Base-by-base conservation (phyloP, 2,329 filamentous ascomycete genomes). In the Xylariaceae sp. region DNA sequence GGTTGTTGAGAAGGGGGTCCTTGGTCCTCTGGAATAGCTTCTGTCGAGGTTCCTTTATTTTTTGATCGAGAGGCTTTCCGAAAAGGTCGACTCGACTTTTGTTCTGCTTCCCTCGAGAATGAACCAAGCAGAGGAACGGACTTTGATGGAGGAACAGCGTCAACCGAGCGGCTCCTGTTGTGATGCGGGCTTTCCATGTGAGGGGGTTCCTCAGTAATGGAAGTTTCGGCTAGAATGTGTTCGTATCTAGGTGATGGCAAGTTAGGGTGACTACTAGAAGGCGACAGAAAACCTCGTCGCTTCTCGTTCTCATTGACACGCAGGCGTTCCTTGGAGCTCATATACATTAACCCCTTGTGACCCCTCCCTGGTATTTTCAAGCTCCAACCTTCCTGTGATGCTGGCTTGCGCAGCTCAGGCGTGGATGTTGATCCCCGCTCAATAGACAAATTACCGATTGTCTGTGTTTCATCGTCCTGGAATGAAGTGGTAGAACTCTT, bases 311-410 rank as follows among this genome's bases (percentile, higher is more conserved):
- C 86, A 64, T 80, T 85, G 55, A 85, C 83, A 51, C 82, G 80
- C 51, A 90, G 74, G 35, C 80, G 79, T 71, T 90, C 88, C 69
- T 83, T 87, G 51, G 88, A 90, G 74, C 81, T 86, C 86, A 88
- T 89, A 68, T 89, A 89, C 81, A 87, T 85, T 68, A 89, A 74
- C 2, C 85, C 82, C 69, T 81, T 83, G 62, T 81, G 73, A 58
- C 75, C 76, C 34, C 84, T 78, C 2, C 73, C 72, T 47, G 23
- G 23, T 30, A 79, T 74, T 69, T 83, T 87, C 70, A 77, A 82
- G 17, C 81, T 81, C 83, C 84, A 87, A 70, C 82, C 86, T 66
- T 88, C 85, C 63, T 80, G 76, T 1, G 84, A 87, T 48, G 76
- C 74, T 67, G 82, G 77, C 56, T 76, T 77, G 61, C 75, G 77